phyloP scores from a whole-genome alignment of 208 protist genomes.

The Leishmania guyanensis region DNA sequence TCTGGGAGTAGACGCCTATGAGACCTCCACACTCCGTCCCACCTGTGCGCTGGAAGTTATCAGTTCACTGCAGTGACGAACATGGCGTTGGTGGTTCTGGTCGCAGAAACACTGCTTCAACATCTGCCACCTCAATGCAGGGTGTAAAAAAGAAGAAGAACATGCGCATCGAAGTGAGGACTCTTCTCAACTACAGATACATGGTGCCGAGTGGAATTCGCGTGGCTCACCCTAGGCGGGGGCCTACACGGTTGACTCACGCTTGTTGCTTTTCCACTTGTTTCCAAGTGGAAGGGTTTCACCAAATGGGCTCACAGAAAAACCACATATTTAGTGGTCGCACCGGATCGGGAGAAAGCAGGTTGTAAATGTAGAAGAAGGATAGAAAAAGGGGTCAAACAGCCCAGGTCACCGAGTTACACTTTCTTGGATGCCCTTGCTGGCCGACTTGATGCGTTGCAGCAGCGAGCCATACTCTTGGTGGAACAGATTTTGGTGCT shows the following conservation, averaged over 20 bases:
- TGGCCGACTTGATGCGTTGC: constrained; percentile 40
- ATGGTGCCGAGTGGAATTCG: too few relatives aligned
- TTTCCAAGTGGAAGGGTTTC: background rate
- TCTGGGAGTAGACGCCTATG: background rate
- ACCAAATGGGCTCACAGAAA: background rate
- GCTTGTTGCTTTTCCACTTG: background rate
- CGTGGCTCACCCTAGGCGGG: too few relatives aligned
- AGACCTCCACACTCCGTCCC: background rate
- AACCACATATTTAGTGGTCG: background rate
- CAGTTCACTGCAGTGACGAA: background rate
- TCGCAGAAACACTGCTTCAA: background rate
- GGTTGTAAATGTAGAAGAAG: background rate
- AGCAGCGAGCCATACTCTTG: constrained; percentile 44
- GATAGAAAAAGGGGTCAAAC: background rate
- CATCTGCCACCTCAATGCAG: background rate
- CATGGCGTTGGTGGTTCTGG: background rate
- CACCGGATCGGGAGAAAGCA: background rate
- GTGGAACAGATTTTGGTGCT: constrained; percentile 45
- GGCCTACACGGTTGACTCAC: too few relatives aligned
- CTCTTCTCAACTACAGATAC: background rate
- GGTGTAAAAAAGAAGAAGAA: too few relatives aligned
- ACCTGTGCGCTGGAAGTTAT: background rate
- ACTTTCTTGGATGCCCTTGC: constrained; percentile 50
- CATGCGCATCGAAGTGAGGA: background rate
- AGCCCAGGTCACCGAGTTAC: constrained; percentile 22